These are phyloP conservation scores for Benincasa hispida DNA, from an alignment of 306 rosid species.

Conservation along the genomic window DNA sequence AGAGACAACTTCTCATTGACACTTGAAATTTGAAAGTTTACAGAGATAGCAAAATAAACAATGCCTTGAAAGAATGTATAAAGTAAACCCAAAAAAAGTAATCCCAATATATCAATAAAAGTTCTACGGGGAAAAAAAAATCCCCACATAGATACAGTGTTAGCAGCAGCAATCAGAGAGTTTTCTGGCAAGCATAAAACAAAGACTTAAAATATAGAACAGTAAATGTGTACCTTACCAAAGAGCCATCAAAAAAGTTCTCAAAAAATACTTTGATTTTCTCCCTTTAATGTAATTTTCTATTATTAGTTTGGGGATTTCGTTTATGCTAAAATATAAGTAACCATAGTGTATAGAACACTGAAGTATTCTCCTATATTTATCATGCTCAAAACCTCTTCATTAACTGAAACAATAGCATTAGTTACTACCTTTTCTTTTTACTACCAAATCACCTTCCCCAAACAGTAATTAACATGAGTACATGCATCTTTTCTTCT, in stretches of 20 bases:
- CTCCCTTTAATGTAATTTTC: not conserved
- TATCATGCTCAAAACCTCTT: not conserved
- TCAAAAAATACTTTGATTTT: not conserved
- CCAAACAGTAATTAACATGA: not conserved
- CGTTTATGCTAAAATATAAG: not conserved
- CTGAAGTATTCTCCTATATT: not conserved
- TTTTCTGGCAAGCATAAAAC: not conserved
- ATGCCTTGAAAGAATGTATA: not conserved
- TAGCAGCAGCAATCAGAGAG: not conserved
- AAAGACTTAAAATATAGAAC: not conserved
- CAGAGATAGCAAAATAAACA: not conserved
- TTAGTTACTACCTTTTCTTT: not conserved
- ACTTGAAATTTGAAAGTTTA: not conserved
- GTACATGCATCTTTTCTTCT: not conserved
- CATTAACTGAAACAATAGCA: not conserved
- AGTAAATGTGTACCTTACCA: not conserved
- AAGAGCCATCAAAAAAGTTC: not conserved
- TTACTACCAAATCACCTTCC: not conserved
- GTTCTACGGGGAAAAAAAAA: not conserved
- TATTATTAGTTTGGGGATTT: not conserved
- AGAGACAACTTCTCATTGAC: not conserved
- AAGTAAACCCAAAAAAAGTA: not conserved
- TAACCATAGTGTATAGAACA: not conserved
- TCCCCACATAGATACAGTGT: not conserved
- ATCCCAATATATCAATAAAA: not conserved